phyloP scores from a whole-genome alignment of 2,329 filamentous ascomycete genomes.

The Sarocladium oryzae region DNA sequence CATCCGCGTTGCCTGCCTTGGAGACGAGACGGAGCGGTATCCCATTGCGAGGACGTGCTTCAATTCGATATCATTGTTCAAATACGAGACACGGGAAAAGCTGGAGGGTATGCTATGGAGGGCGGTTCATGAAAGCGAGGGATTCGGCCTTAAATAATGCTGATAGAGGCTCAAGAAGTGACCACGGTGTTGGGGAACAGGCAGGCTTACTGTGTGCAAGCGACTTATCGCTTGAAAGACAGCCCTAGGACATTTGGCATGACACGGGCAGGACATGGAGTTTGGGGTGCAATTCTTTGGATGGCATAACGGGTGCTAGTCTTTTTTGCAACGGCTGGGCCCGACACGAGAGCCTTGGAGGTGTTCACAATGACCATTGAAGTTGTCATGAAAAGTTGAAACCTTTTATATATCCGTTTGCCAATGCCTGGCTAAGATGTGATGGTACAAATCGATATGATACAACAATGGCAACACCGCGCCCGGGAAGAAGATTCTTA shows the following conservation, averaged over 20 bases:
- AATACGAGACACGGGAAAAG: conserved; percentile 59
- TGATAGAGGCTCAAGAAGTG: neutral
- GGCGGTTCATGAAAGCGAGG: conserved; percentile 84
- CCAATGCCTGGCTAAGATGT: neutral
- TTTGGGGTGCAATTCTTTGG: neutral
- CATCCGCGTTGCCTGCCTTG: conserved; percentile 70
- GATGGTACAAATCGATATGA: conserved; percentile 7
- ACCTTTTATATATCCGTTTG: neutral
- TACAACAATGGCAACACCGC: neutral
- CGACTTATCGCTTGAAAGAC: neutral
- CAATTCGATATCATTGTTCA: conserved; percentile 73
- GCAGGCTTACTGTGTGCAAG: too few species aligned
- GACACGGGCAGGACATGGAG: neutral
- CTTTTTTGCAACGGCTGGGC: too few species aligned
- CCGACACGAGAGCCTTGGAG: too few species aligned
- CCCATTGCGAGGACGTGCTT: conserved; percentile 89
- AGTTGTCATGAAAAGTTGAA: neutral
- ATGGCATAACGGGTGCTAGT: neutral
- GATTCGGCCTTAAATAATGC: conserved; percentile 78
- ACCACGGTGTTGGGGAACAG: neutral
- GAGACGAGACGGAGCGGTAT: conserved; percentile 66
- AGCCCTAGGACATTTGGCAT: neutral
- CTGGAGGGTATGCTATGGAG: conserved; percentile 72
- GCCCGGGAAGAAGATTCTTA: conserved; percentile 2
- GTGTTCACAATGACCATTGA: too few species aligned